Percentiles rank a stretch among this genome's conserved stretches.
Conservation (phyloP, 2,329 filamentous ascomycete genomes). For the Dothidotthia symphoricarpi region DNA sequence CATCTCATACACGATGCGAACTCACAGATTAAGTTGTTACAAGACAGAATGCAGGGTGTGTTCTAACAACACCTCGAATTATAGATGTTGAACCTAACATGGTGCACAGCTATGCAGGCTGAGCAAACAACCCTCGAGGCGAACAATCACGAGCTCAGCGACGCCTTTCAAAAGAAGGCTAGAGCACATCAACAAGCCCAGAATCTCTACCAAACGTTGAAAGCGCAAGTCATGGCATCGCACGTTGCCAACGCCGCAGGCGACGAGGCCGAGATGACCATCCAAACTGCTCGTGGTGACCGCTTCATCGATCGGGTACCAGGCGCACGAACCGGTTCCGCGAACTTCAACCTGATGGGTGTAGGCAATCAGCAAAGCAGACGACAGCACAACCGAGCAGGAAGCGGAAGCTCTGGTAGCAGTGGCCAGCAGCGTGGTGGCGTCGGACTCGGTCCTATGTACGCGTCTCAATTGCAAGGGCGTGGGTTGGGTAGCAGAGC, state of each 20-base stretch:
- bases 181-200: slow-evolving; percentile 68
- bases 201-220: slow-evolving; percentile 57
- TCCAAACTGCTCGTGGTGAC: slow-evolving; percentile 29
- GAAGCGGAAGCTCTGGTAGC: slow-evolving; percentile 28
- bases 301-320: slow-evolving; percentile 33
- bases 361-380: slow-evolving; percentile 12
- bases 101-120: slow-evolving; percentile 53
- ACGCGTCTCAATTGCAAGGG: slow-evolving; percentile 22
- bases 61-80: background rate
- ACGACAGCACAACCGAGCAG: slow-evolving; percentile 18
- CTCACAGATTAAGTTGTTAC: slow-evolving; percentile 64
- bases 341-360: slow-evolving; percentile 21
- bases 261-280: slow-evolving; percentile 41
- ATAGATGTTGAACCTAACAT: background rate
- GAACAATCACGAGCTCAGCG: slow-evolving; percentile 70
- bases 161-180: slow-evolving; percentile 67
- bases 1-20: slow-evolving; percentile 74
- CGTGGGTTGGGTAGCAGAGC: slow-evolving; percentile 13
- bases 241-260: slow-evolving; percentile 57
- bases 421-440: slow-evolving; percentile 23
- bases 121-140: slow-evolving; percentile 64
- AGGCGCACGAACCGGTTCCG: slow-evolving; percentile 26
- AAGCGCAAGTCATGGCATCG: slow-evolving; percentile 54
- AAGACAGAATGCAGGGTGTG: slow-evolving; percentile 63
- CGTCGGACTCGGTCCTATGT: slow-evolving; percentile 17